These are phyloP conservation scores for Chlamydomonas sp. DNA, from an alignment of 139 green algal genomes.

Conservation along the genomic window DNA sequence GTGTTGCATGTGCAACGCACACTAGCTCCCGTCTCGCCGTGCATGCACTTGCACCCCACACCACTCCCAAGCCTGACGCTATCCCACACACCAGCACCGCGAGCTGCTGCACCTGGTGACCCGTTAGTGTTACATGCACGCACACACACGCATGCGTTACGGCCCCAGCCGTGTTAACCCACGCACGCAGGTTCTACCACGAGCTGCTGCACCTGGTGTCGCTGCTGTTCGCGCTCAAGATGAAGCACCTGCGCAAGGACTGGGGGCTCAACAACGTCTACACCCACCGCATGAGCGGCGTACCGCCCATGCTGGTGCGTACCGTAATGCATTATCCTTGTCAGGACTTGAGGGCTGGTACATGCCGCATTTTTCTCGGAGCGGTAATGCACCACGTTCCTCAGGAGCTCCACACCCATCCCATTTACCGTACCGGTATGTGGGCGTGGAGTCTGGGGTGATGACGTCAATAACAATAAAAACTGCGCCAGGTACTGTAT, in stretches of 20 bases:
- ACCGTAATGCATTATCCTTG: neutral
- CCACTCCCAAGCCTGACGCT: too few species aligned
- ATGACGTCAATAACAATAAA: too few species aligned
- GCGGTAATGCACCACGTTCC: too few species aligned
- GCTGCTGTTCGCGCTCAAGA: neutral
- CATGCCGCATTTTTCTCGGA: too few species aligned
- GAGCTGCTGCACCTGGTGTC: neutral
- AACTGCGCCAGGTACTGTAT: too few species aligned
- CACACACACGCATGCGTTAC: too few species aligned
- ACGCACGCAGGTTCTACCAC: neutral
- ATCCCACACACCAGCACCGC: too few species aligned
- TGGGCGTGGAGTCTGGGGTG: too few species aligned
- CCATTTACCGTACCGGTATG: too few species aligned
- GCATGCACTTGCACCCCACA: neutral
- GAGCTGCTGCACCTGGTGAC: neutral
- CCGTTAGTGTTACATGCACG: neutral
- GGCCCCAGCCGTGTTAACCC: neutral
- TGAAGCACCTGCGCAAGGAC: conserved; percentile 13
- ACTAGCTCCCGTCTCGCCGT: neutral
- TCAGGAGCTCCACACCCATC: too few species aligned
- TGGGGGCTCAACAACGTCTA: neutral
- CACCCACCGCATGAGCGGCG: neutral
- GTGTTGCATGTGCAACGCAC: too few species aligned
- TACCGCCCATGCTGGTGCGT: neutral
- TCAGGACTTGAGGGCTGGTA: too few species aligned